Evolutionary conservation across 2,329 filamentous ascomycete genomes (phyloP).

Genomic region (Fusarium phyllophilum): DNA sequence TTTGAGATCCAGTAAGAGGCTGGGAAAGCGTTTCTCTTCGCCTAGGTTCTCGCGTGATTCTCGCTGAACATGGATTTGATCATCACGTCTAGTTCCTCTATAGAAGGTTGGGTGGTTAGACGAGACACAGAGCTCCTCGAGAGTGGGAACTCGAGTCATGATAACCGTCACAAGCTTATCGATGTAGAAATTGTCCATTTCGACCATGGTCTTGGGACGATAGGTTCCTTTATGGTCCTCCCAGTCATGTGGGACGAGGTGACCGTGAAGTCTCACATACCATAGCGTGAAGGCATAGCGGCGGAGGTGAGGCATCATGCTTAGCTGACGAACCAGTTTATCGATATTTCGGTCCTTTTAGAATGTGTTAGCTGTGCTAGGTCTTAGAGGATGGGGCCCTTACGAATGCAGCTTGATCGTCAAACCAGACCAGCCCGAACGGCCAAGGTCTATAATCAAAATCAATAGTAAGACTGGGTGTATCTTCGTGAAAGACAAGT

Average conservation of each 20-base stretch:
- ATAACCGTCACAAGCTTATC: not conserved
- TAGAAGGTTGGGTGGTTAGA: not conserved
- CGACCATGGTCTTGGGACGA: not conserved
- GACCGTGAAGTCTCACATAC: not conserved
- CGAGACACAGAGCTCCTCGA: not conserved
- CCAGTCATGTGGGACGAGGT: not conserved
- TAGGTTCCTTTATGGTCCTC: not conserved
- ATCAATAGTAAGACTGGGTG: not conserved
- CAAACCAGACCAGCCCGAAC: not conserved
- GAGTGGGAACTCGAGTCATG: not conserved
- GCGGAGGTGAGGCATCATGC: not conserved
- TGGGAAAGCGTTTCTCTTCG: not conserved
- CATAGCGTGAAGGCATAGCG: not conserved
- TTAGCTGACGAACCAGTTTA: accelerated
- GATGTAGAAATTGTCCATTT: not conserved
- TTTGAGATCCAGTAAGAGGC: not conserved
- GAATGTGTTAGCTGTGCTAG: not conserved
- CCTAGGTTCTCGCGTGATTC: not conserved
- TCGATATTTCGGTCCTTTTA: not conserved
- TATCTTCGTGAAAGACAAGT: not conserved
- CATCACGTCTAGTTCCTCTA: not conserved
- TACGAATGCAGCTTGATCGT: not conserved
- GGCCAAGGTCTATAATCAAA: not conserved
- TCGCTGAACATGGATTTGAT: not conserved
- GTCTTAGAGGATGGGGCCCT: too few species aligned